These are phyloP conservation scores for Lachnellula willkommii DNA, from an alignment of 2,329 filamentous ascomycete genomes.

Conservation along the genomic window DNA sequence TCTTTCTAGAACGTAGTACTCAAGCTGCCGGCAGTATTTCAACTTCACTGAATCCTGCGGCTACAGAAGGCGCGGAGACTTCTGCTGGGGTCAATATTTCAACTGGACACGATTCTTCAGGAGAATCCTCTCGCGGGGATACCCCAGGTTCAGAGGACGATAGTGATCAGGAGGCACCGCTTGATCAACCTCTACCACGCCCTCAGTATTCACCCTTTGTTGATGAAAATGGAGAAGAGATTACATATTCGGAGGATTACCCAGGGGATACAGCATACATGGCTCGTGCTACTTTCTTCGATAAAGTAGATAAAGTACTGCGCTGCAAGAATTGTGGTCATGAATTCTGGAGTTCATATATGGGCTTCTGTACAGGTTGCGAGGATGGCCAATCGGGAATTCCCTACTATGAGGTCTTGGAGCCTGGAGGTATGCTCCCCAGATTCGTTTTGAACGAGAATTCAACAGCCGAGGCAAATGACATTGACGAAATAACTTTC, in stretches of 20 bases:
- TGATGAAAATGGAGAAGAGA: neutral
- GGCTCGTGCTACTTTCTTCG: slow-evolving; percentile 5
- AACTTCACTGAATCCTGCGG: neutral
- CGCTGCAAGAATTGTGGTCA: slow-evolving; percentile 23
- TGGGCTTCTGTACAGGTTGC: slow-evolving; percentile 20
- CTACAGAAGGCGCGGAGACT: neutral
- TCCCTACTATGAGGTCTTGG: slow-evolving; percentile 16
- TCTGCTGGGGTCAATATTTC: neutral
- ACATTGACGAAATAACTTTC: slow-evolving; percentile 8
- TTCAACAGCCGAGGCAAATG: neutral
- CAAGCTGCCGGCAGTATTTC: no score
- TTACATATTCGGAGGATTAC: neutral
- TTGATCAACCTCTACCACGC: neutral
- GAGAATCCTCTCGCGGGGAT: neutral
- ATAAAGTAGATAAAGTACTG: slow-evolving; percentile 14
- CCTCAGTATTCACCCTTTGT: neutral
- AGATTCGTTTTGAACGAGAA: neutral
- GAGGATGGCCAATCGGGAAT: neutral
- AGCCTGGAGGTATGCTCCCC: slow-evolving; percentile 4
- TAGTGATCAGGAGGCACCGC: neutral
- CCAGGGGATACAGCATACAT: neutral
- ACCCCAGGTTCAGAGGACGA: neutral
- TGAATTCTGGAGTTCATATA: slow-evolving; percentile 19
- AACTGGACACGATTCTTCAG: neutral
- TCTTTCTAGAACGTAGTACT: neutral